These are phyloP conservation scores for Colletotrichum scovillei DNA, from an alignment of 2,329 filamentous ascomycete species.

Conservation along the genomic window DNA sequence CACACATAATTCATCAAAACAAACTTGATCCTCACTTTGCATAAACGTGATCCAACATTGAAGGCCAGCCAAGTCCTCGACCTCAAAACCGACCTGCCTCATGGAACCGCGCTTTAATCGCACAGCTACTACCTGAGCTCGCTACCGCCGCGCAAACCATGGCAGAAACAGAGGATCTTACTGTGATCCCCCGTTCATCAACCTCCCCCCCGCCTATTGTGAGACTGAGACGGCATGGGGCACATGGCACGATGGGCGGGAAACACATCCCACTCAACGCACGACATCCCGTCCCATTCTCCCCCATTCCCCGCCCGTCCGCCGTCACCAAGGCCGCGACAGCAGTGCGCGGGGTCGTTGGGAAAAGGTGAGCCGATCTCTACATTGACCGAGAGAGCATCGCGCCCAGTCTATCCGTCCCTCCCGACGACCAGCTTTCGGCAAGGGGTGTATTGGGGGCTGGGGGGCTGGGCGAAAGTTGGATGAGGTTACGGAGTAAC, in stretches of 20 bases:
- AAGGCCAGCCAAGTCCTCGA: too few species aligned
- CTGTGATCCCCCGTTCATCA: background rate
- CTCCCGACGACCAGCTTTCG: background rate
- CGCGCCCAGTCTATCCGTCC: background rate
- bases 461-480: background rate
- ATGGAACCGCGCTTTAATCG: too few species aligned
- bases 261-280: background rate
- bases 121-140: background rate
- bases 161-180: background rate
- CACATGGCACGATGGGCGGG: background rate
- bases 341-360: background rate
- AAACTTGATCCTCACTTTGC: background rate
- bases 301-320: background rate
- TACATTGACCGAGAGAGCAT: background rate
- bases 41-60: background rate
- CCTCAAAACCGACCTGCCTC: too few species aligned
- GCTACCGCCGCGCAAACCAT: background rate
- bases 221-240: slow-evolving; percentile 6
- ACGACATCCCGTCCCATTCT: background rate
- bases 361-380: slow-evolving; percentile 5
- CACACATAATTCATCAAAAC: slow-evolving; percentile 16
- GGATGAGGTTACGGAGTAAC: background rate
- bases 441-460: background rate
- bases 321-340: background rate
- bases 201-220: background rate